Evolutionary conservation across 2,329 filamentous ascomycete species (phyloP).

Genomic region (Escovopsis sp.): DNA sequence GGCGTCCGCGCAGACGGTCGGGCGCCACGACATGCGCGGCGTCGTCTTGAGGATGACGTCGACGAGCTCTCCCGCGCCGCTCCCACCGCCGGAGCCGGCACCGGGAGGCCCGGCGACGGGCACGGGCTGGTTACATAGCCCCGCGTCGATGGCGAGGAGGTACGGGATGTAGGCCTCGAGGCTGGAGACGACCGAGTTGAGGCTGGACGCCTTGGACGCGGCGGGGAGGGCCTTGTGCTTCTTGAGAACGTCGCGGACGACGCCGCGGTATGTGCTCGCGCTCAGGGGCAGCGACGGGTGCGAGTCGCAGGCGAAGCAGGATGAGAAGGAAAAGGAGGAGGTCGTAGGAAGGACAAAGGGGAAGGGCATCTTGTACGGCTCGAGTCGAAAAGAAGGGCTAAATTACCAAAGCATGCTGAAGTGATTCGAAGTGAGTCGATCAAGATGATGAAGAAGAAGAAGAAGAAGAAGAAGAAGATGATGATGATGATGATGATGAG

Average conservation of each 20-base stretch:
- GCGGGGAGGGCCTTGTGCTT: slow-evolving; percentile 75
- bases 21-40: slow-evolving; percentile 68
- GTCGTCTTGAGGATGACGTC: slow-evolving; percentile 47
- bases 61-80: slow-evolving; percentile 40
- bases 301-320: slow-evolving; percentile 61
- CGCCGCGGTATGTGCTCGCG: slow-evolving; percentile 69
- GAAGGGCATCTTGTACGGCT: slow-evolving; percentile 57
- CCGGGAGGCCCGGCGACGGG: slow-evolving; percentile 1
- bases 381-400: no score
- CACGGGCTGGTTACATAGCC: slow-evolving; percentile 38
- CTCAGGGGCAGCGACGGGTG: slow-evolving; percentile 80
- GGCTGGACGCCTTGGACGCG: slow-evolving; percentile 52
- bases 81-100: slow-evolving; percentile 1
- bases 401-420: background rate
- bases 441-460: no score
- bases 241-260: slow-evolving; percentile 74
- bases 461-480: background rate
- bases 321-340: slow-evolving; percentile 68
- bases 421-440: no score
- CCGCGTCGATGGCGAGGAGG: slow-evolving; percentile 60
- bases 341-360: slow-evolving; percentile 82
- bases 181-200: slow-evolving; percentile 54
- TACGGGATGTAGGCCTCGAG: slow-evolving; percentile 73
- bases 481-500: no score
- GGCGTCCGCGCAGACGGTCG: slow-evolving; percentile 54